A percentile compares a stretch with the other conserved stretches of the same genome.
Conservation (phyloP, 306 rosid species). For the Sindora glabra region DNA sequence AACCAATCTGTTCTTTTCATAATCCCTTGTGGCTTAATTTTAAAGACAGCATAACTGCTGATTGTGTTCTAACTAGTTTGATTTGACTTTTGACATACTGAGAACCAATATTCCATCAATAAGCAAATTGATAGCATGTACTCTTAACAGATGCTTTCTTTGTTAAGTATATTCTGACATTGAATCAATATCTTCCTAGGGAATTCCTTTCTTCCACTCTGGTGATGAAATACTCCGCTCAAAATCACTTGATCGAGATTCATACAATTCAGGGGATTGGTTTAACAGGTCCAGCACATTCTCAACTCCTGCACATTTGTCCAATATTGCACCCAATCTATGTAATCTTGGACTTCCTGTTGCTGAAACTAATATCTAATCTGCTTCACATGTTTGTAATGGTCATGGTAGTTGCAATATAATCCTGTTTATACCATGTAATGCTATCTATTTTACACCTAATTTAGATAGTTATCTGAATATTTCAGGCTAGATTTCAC, state of each 20-base stretch:
- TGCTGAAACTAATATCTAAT: constrained; percentile 1
- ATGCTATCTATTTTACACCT: neutral
- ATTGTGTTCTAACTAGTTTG: neutral
- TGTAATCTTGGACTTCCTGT: constrained; percentile 10
- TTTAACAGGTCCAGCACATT: constrained; percentile 59
- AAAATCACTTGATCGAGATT: constrained; percentile 93
- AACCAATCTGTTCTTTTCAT: no score
- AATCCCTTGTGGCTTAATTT: no score
- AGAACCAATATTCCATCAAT: neutral
- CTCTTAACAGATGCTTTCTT: neutral
- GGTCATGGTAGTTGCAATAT: neutral
- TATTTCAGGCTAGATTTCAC: constrained; percentile 80
- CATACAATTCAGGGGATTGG: constrained; percentile 98
- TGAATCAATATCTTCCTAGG: constrained; percentile 39
- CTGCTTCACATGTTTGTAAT: neutral
- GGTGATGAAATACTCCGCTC: constrained; percentile 91
- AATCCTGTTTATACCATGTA: neutral
- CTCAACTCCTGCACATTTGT: neutral
- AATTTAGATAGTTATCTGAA: constrained; percentile 1
- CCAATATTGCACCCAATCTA: neutral
- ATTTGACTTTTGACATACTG: neutral
- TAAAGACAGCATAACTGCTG: neutral
- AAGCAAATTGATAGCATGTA: neutral
- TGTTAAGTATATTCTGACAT: neutral
- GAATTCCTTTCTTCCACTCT: constrained; percentile 82